Evolutionary conservation across 108 stramenopile species (phyloP).

Genomic region (Cyclotella choctawhatcheeana): DNA sequence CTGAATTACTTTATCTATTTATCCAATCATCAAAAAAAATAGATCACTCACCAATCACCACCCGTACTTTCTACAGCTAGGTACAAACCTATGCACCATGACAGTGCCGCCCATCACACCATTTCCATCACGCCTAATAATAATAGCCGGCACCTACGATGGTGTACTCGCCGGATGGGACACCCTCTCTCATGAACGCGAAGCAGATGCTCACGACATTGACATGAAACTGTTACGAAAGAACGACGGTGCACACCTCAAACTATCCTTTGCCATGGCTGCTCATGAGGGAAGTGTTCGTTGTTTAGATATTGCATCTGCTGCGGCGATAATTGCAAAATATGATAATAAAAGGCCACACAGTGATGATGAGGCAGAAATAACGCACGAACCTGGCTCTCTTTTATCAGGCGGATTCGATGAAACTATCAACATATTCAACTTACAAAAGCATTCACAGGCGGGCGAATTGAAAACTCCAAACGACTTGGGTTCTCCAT

Average conservation of each 20-base stretch:
- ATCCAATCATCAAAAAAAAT: too few relatives aligned
- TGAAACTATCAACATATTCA: slow-evolving; percentile 63
- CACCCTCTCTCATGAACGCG: slow-evolving; percentile 33
- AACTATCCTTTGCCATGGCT: slow-evolving; percentile 78
- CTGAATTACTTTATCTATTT: too few relatives aligned
- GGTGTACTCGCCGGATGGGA: slow-evolving; percentile 93
- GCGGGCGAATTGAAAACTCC: slow-evolving; percentile 84
- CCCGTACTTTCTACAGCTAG: not conserved
- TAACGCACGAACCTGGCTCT: slow-evolving; percentile 55
- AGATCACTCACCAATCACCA: not conserved
- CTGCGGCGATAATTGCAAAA: slow-evolving; percentile 7
- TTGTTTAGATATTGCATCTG: slow-evolving; percentile 61
- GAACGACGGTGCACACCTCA: slow-evolving; percentile 48
- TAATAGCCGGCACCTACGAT: slow-evolving; percentile 87
- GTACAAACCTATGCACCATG: not conserved
- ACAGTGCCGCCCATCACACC: not conserved
- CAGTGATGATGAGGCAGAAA: slow-evolving; percentile 5
- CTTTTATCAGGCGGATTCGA: slow-evolving; percentile 86
- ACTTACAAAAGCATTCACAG: slow-evolving; percentile 42
- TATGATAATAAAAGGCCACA: slow-evolving; percentile 14
- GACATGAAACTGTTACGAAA: slow-evolving; percentile 26
- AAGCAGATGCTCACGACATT: slow-evolving; percentile 30
- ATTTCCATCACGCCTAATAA: slow-evolving; percentile 42
- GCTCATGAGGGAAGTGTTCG: slow-evolving; percentile 83
- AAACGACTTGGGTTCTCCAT: slow-evolving; percentile 77